Evolutionary conservation across 805 yeast genomes (phyloP).

Genomic region (Kurtzmaniella fragi): DNA sequence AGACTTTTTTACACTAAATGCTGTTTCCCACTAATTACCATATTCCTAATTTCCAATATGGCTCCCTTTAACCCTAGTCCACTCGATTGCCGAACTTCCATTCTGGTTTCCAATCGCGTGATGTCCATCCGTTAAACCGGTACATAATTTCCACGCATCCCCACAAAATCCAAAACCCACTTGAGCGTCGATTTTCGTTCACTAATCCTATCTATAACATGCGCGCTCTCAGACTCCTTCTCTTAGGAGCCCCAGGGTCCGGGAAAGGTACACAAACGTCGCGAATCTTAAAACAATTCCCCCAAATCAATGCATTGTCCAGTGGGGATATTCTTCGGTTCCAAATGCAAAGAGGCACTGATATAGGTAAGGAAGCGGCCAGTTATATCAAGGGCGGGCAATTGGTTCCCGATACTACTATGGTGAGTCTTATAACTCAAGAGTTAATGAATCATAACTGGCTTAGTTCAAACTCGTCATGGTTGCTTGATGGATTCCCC

Average conservation of each 20-base stretch:
- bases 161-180: too few relatives aligned
- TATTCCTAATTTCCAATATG: too few relatives aligned
- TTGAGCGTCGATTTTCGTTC: too few relatives aligned
- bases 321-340: slow-evolving; percentile 80
- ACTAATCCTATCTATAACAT: too few relatives aligned
- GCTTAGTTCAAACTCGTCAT: slow-evolving; percentile 43
- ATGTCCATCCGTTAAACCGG: too few relatives aligned
- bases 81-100: too few relatives aligned
- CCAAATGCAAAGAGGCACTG: slow-evolving; percentile 53
- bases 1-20: too few relatives aligned
- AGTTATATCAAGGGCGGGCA: slow-evolving; percentile 56
- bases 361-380: slow-evolving; percentile 54
- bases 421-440: slow-evolving; percentile 52
- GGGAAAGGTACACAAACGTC: slow-evolving; percentile 91
- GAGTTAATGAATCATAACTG: slow-evolving; percentile 43
- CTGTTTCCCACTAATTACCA: too few relatives aligned
- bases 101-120: too few relatives aligned
- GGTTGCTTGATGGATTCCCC: slow-evolving; percentile 93
- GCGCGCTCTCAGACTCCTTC: slow-evolving; percentile 56
- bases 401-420: slow-evolving; percentile 67
- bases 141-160: too few relatives aligned
- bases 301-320: slow-evolving; percentile 56
- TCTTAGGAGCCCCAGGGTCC: slow-evolving; percentile 92
- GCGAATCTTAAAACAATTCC: slow-evolving; percentile 50
- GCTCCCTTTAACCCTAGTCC: too few relatives aligned